phyloP scores from a whole-genome alignment of 2,329 filamentous ascomycete species.

The Aspergillus brunneoviolaceus region DNA sequence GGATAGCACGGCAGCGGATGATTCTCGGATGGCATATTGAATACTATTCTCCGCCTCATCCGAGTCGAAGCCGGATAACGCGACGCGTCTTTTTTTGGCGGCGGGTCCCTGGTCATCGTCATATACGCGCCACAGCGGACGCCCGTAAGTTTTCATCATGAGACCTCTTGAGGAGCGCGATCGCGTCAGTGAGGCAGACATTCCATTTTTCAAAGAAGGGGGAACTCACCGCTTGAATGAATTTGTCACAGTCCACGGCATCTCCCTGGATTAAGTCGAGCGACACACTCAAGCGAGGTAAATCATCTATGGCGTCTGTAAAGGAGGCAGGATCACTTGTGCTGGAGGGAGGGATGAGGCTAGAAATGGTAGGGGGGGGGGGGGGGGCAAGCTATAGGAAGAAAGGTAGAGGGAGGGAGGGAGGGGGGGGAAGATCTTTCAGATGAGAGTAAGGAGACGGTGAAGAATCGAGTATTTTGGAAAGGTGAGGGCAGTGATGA shows the following conservation, averaged over 20 bases:
- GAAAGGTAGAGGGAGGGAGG: not conserved
- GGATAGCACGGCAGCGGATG: slow-evolving; percentile 46
- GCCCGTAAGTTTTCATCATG: slow-evolving; percentile 52
- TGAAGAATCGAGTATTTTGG: not conserved
- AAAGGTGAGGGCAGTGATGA: not conserved
- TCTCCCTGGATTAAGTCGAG: slow-evolving; percentile 33
- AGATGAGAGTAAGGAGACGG: not conserved
- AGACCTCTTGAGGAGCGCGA: slow-evolving; percentile 40
- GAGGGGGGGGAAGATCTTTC: not conserved
- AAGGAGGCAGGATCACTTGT: not conserved
- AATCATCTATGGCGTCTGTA: slow-evolving; percentile 14
- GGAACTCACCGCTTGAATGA: slow-evolving; percentile 48
- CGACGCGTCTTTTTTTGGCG: slow-evolving; percentile 48
- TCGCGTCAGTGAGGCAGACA: slow-evolving; percentile 4
- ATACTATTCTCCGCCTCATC: slow-evolving; percentile 48
- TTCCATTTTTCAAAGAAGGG: slow-evolving; percentile 6
- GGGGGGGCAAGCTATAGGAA: not conserved
- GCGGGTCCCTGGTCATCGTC: slow-evolving; percentile 45
- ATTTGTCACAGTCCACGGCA: slow-evolving; percentile 53
- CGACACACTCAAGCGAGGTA: slow-evolving; percentile 11
- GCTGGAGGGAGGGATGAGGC: not conserved
- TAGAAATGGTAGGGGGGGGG: not conserved
- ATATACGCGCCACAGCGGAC: slow-evolving; percentile 49
- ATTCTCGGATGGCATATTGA: slow-evolving; percentile 50
- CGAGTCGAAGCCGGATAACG: slow-evolving; percentile 33